A percentile compares a stretch with the other conserved stretches of the same genome.
These are phyloP conservation scores for Magnolia changhungtana DNA, from an alignment of 164 flowering plant species.

Conservation along the genomic window DNA sequence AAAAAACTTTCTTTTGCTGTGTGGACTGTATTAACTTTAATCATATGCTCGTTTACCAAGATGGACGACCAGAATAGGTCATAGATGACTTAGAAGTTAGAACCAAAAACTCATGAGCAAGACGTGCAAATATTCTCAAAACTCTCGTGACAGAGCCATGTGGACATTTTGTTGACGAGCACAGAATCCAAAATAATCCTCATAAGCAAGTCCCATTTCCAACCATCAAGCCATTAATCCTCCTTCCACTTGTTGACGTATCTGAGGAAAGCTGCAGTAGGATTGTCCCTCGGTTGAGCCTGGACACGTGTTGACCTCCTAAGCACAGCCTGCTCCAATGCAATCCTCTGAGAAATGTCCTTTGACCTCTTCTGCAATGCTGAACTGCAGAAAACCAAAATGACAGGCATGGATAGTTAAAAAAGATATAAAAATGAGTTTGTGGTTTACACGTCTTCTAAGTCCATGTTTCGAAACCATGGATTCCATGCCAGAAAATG, in stretches of 20 bases:
- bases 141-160: slow-evolving; percentile 1
- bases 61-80: background rate
- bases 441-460: background rate
- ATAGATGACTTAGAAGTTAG: background rate
- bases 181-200: background rate
- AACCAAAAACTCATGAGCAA: background rate
- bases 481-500: too few species aligned
- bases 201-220: background rate
- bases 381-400: slow-evolving; percentile 34
- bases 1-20: background rate
- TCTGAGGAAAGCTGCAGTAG: slow-evolving; percentile 59
- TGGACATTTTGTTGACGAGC: background rate
- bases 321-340: slow-evolving; percentile 61
- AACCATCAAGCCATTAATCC: slow-evolving; percentile 19
- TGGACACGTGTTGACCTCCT: slow-evolving; percentile 85
- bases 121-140: background rate
- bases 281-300: slow-evolving; percentile 66
- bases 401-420: background rate
- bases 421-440: background rate
- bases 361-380: slow-evolving; percentile 62
- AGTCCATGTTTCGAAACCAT: too few species aligned
- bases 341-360: slow-evolving; percentile 39
- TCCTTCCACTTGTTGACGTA: slow-evolving; percentile 91
- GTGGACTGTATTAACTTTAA: background rate
- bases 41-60: background rate